Evolutionary conservation across 805 yeast genomes (phyloP), one percentile per base, ranked within the genome.

Genomic region (Candida rishiriensis): DNA sequence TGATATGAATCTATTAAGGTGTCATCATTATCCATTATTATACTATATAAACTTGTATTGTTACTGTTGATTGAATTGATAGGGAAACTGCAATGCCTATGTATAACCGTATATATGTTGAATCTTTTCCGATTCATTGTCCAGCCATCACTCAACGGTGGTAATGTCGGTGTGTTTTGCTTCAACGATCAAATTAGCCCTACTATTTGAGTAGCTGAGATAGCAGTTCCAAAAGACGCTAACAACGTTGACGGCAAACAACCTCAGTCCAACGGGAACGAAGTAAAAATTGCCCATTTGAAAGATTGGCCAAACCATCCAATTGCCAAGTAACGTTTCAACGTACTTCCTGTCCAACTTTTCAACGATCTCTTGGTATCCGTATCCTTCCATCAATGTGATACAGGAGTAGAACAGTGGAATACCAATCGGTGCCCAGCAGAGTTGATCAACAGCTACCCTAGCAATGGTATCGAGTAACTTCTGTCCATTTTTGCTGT

Each of bases 241-340:
- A 21, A 86, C 73, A 3, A 80, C 46, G 56, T 88, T 88, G 29
- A 85, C 95, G 10, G 80, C 70, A 38, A 86, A 55, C 38, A 90
- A 63, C 33, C 95, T 74, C 53, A 76, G 78, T 36, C 81, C 81
- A 8, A 81, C 75, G 0, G 97, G 97, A 2, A 88, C 75, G 8
- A 86, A 55, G 38, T 81, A 73, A 57, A 91, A 88, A 65, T 91
- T 93, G 49, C 83, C 50, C 43, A 81, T 56, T 65, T 93, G 98
- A 50, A 93, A 85, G 0, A 78, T 64, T 0, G 98, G 98, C 99
- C 98, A 93, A 11, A 91, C 84, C 41, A 72, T 58, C 90, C 95
- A 88, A 61, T 89, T 90, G 14, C 85, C 72, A 30, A 70, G 60
- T 35, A 90, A 64, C 0, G 96, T 89, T 3, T 75, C 72, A 81